phyloP scores from a whole-genome alignment of 164 flowering plant genomes.

The grape (Vitis vinifera) region DNA sequence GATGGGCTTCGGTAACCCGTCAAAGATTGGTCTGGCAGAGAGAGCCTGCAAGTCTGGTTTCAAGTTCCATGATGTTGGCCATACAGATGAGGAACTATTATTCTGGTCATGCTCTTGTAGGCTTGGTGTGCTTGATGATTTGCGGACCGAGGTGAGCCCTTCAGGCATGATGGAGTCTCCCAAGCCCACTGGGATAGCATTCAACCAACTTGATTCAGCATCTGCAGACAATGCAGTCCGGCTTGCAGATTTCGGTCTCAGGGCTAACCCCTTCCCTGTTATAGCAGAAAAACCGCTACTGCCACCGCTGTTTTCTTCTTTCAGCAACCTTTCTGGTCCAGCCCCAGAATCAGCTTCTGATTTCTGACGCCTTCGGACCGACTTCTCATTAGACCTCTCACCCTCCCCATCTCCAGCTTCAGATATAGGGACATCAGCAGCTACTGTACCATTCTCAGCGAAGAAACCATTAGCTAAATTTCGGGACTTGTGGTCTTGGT shows the following conservation, averaged over 20 bases:
- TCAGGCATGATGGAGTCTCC: slow-evolving; percentile 24
- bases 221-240: slow-evolving; percentile 21
- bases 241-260: slow-evolving; percentile 34
- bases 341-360: slow-evolving; percentile 23
- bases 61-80: slow-evolving; percentile 70
- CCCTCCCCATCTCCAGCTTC: slow-evolving; percentile 25
- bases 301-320: slow-evolving; percentile 27
- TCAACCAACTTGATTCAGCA: slow-evolving; percentile 24
- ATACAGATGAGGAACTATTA: slow-evolving; percentile 31
- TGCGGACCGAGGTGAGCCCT: slow-evolving; percentile 17
- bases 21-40: slow-evolving; percentile 67
- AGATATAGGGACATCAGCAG: slow-evolving; percentile 12
- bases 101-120: slow-evolving; percentile 24
- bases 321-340: slow-evolving; percentile 27
- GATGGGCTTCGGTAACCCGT: slow-evolving; percentile 74
- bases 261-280: slow-evolving; percentile 35
- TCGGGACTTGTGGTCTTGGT: slow-evolving; percentile 10
- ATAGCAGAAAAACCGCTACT: slow-evolving; percentile 18
- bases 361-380: slow-evolving; percentile 34
- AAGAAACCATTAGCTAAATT: slow-evolving; percentile 10
- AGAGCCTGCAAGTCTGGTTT: slow-evolving; percentile 62
- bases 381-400: slow-evolving; percentile 32
- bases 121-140: slow-evolving; percentile 40
- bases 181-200: slow-evolving; percentile 21
- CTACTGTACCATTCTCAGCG: slow-evolving; percentile 11